Evolutionary conservation across 805 yeast species (phyloP), one percentile per base, ranked within the genome.

Genomic region (Schwanniomyces sp.): DNA sequence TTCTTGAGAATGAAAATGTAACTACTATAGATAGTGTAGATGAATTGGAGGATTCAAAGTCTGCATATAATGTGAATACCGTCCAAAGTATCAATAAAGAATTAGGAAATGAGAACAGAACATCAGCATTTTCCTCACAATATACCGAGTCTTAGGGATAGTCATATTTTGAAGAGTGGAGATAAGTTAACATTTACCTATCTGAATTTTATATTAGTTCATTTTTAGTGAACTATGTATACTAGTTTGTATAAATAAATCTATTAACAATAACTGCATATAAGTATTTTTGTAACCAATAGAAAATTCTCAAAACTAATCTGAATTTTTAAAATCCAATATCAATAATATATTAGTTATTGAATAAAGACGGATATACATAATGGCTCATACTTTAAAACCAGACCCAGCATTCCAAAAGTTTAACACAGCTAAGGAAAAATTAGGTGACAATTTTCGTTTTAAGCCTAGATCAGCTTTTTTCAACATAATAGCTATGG

Each of bases 321-420:
- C 26, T 37, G 27, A 37, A 10, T 37, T 37, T 37, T 21, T n/a
- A 37, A 37, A 21, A 37, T 18, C n/a, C 9, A 6, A 8, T n/a
- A 21, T n/a, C 17, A 18, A 24, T 24, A 21, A 37, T 21, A 24
- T 37, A 34, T 16, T n/a, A 14, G 40, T 21, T 24, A 37, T 37
- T 37, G 3, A 21, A 37, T 18, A 21, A 18, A 34, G 16, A n/a
- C n/a, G n/a, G n/a, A 8, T 12, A 24, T 3, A 39, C 32, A 53
- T 12, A 9, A 73, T 73, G 78, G 78, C 77, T 43, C 69, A 62
- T 50, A 73, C 78, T 39, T 69, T 73, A 52, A 66, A 56, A 60
- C 75, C 74, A 50, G 78, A 73, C 54, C 68, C 65, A 38, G 75
- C 62, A 42, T 64, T 71, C 39, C 72, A 70, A 55, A 63, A 66